Conservation (phyloP, 139 green algal genomes). For the Tetradesmus obliquus region DNA sequence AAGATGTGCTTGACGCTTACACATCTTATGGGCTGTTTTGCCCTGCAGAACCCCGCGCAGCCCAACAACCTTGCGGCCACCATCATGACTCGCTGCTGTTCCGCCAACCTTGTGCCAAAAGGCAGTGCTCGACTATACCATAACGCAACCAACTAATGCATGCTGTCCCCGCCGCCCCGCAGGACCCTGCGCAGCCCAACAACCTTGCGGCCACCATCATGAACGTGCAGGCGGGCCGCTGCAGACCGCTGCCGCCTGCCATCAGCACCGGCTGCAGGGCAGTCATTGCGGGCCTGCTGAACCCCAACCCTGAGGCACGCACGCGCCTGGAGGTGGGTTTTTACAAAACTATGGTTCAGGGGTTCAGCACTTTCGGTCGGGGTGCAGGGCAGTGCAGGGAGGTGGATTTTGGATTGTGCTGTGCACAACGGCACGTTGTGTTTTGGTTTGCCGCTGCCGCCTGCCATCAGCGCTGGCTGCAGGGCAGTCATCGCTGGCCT, state of each 20-base stretch:
- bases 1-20: neutral
- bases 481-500: constrained; percentile 22
- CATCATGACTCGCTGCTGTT: constrained; percentile 24
- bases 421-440: too few species aligned
- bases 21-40: too few species aligned
- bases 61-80: neutral
- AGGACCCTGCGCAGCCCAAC: constrained; percentile 77
- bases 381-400: too few species aligned
- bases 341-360: neutral
- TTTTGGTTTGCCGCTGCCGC: too few species aligned
- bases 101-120: too few species aligned
- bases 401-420: too few species aligned
- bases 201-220: constrained; percentile 69
- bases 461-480: neutral
- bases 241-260: constrained; percentile 57
- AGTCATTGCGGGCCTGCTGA: constrained; percentile 54
- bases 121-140: too few species aligned
- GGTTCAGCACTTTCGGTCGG: too few species aligned
- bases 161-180: neutral
- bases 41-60: neutral
- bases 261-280: constrained; percentile 44
- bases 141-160: too few species aligned
- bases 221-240: constrained; percentile 69
- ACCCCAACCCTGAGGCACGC: constrained; percentile 38
- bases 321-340: constrained; percentile 42